Evolutionary conservation across 371 early-diverging fungal genomes (phyloP).

Genomic region (Mucor ambiguus): DNA sequence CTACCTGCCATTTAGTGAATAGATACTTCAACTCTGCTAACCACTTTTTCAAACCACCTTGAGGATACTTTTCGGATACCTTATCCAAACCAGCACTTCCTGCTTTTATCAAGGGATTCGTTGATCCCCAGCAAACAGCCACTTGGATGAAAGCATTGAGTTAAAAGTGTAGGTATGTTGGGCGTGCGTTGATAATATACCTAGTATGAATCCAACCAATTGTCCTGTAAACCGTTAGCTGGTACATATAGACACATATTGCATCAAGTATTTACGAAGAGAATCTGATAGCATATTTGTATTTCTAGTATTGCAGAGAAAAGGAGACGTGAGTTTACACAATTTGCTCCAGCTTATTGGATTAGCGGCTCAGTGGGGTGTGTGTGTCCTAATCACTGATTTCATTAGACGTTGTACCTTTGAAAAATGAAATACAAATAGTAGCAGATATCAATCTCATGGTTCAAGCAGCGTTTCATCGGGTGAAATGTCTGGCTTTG

Average conservation of each 20-base stretch:
- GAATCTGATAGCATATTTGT: slow-evolving; percentile 4
- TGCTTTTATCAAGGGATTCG: slow-evolving; percentile 92
- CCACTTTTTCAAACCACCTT: slow-evolving; percentile 57
- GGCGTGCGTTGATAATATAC: background rate
- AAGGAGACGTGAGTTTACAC: background rate
- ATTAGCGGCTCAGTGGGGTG: background rate
- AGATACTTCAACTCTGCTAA: slow-evolving; percentile 76
- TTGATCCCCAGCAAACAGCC: slow-evolving; percentile 93
- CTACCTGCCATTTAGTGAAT: slow-evolving; percentile 86
- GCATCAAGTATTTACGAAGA: background rate
- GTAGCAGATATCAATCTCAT: too few species aligned
- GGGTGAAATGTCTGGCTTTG: too few species aligned
- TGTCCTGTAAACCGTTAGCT: slow-evolving; percentile 16
- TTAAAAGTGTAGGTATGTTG: background rate
- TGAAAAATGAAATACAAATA: too few species aligned
- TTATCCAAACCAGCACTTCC: slow-evolving; percentile 82
- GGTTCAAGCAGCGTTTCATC: too few species aligned
- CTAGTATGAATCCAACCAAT: slow-evolving; percentile 32
- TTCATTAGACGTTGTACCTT: too few species aligned
- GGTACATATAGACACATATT: background rate
- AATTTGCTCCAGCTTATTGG: background rate
- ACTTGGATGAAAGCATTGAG: slow-evolving; percentile 39
- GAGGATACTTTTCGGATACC: slow-evolving; percentile 50
- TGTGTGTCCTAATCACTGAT: background rate
- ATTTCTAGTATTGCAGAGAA: background rate